Conservation (phyloP, 1,284 basidiomycete species). For the Trichosporon faecale region DNA sequence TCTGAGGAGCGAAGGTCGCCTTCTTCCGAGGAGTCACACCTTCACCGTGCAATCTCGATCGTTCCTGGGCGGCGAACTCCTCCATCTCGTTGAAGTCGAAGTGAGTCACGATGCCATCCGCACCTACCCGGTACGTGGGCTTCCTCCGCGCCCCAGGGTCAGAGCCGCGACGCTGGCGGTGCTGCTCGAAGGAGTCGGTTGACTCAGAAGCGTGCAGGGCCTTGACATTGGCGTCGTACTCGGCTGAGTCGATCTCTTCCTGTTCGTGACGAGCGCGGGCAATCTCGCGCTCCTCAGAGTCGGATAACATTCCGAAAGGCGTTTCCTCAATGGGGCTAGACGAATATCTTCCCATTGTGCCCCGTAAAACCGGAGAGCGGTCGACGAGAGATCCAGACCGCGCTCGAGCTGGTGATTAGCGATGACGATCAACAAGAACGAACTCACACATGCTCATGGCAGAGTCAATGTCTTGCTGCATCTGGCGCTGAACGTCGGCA, state of each 20-base stretch:
- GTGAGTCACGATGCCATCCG: slow-evolving; percentile 34
- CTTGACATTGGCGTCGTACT: slow-evolving; percentile 15
- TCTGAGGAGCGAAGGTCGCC: neutral
- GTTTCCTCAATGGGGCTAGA: slow-evolving; percentile 47
- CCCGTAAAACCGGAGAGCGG: slow-evolving; percentile 30
- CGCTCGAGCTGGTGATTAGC: slow-evolving; percentile 38
- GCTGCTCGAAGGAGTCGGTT: neutral
- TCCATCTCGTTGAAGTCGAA: slow-evolving; percentile 82
- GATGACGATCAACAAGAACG: neutral
- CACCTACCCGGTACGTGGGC: neutral
- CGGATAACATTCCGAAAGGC: slow-evolving; percentile 50
- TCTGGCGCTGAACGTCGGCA: slow-evolving; percentile 41
- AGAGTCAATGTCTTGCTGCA: slow-evolving; percentile 48
- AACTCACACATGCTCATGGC: slow-evolving; percentile 50
- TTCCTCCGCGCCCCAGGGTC: neutral
- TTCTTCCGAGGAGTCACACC: slow-evolving; percentile 38
- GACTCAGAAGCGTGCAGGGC: slow-evolving; percentile 24
- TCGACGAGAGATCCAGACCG: slow-evolving; percentile 42
- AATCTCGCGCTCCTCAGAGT: slow-evolving; percentile 51
- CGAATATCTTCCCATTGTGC: slow-evolving; percentile 34
- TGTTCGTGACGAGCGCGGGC: slow-evolving; percentile 36
- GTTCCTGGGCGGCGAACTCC: slow-evolving; percentile 71
- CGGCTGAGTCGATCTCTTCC: slow-evolving; percentile 16
- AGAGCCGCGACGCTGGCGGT: neutral
- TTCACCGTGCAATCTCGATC: slow-evolving; percentile 54